A percentile compares a stretch with the other conserved stretches of the same genome.
Evolutionary conservation across 1,139 yeast genomes (phyloP).

Genomic region (Candida labiduridarum): DNA sequence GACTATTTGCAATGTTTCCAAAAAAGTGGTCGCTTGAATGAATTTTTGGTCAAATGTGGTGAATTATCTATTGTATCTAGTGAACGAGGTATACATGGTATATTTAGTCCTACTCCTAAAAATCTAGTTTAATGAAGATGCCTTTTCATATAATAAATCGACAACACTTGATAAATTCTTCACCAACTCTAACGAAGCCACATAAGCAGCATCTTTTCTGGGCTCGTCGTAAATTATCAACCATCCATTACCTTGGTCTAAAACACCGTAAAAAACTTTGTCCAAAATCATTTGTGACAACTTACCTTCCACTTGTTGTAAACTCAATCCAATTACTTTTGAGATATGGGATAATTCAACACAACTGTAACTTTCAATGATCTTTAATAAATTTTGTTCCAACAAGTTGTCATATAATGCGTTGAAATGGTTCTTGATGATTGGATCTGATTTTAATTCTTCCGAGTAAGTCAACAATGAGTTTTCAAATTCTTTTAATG

Average conservation of each 20-base stretch:
- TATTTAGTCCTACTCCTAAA: slow-evolving; percentile 9
- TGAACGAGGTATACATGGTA: slow-evolving; percentile 40
- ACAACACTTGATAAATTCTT: slow-evolving; percentile 87
- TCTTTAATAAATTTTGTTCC: slow-evolving; percentile 90
- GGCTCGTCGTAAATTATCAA: slow-evolving; percentile 90
- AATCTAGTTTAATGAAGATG: slow-evolving; percentile 65
- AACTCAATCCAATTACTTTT: slow-evolving; percentile 82
- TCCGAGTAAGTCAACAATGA: slow-evolving; percentile 69
- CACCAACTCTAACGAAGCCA: slow-evolving; percentile 82
- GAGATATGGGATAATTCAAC: slow-evolving; percentile 92
- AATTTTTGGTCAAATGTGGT: slow-evolving; percentile 63
- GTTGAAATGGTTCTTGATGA: slow-evolving; percentile 89
- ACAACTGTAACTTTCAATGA: slow-evolving; percentile 93
- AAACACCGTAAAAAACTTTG: slow-evolving; percentile 89
- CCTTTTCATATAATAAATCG: slow-evolving; percentile 91
- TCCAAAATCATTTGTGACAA: slow-evolving; percentile 96
- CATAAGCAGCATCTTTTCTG: slow-evolving; percentile 84
- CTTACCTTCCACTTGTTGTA: slow-evolving; percentile 91
- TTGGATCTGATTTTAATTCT: slow-evolving; percentile 84
- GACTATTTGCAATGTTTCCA: slow-evolving; percentile 55
- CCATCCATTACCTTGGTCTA: slow-evolving; percentile 99
- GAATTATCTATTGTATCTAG: slow-evolving; percentile 53
- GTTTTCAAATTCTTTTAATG: slow-evolving; percentile 85
- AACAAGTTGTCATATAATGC: slow-evolving; percentile 90
- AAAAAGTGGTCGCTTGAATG: slow-evolving; percentile 60